Conservation (phyloP, 139 green algal species). For the Nannochloris sp. region DNA sequence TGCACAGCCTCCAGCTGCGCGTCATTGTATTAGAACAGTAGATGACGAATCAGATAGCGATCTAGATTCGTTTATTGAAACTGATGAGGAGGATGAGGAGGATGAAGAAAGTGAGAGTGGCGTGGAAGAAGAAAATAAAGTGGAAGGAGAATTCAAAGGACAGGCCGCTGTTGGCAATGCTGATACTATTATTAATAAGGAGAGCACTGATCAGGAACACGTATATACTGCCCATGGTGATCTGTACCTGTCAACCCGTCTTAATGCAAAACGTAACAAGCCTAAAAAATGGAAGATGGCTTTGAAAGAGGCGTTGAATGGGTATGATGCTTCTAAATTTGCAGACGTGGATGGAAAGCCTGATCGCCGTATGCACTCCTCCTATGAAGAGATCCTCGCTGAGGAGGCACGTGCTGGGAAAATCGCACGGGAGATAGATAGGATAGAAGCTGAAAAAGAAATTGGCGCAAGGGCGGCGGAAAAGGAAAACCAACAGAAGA, state of each 20-base stretch:
- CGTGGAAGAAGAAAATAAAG: too few species aligned
- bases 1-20: not conserved
- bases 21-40: not conserved
- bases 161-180: too few species aligned
- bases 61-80: not conserved
- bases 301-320: not conserved
- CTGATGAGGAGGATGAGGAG: not conserved
- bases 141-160: too few species aligned
- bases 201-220: not conserved
- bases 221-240: not conserved
- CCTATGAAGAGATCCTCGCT: not conserved
- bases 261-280: too few species aligned
- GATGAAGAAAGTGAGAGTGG: too few species aligned
- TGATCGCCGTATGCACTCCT: slow-evolving; percentile 18
- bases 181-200: too few species aligned
- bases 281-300: not conserved
- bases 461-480: slow-evolving; percentile 13
- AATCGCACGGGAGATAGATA: not conserved
- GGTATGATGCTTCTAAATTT: slow-evolving; percentile 19
- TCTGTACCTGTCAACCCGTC: too few species aligned
- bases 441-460: not conserved
- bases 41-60: slow-evolving; percentile 2
- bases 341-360: slow-evolving; percentile 8
- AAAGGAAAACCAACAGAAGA: slow-evolving; percentile 12
- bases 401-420: not conserved